A percentile compares a stretch with the other conserved stretches of the same genome.
These are phyloP conservation scores for Bruguiera parviflora DNA, from an alignment of 345 rosid species.

Conservation along the genomic window DNA sequence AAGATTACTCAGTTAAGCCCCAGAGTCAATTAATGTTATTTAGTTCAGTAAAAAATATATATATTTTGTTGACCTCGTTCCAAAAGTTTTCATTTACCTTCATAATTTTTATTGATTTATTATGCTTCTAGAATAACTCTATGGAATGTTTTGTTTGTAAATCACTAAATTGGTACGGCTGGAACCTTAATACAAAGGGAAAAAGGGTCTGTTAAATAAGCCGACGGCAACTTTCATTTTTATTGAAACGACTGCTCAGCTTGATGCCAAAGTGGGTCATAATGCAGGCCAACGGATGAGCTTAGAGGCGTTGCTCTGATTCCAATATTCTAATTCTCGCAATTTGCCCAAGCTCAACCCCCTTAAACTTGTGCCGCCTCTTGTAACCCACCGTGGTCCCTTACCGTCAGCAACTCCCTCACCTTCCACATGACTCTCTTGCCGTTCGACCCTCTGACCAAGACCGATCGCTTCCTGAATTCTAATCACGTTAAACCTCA, in stretches of 20 bases:
- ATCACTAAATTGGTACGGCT: no score
- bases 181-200: no score
- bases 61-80: neutral
- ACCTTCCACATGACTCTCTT: conserved; percentile 51
- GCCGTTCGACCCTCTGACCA: conserved; percentile 59
- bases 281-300: conserved; percentile 64
- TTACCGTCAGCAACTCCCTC: conserved; percentile 37
- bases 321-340: conserved; percentile 45
- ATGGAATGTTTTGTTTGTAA: no score
- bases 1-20: conserved; percentile 41
- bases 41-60: no score
- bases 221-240: no score
- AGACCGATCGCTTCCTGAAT: conserved; percentile 69
- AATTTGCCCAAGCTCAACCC: conserved; percentile 27
- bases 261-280: conserved; percentile 54
- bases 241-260: neutral
- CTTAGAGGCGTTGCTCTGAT: conserved; percentile 53
- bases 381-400: conserved; percentile 66
- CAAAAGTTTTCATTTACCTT: no score
- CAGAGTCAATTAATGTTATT: conserved; percentile 13
- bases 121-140: no score
- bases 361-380: conserved; percentile 52
- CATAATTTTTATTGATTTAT: no score
- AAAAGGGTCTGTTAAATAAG: no score
- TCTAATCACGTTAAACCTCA: conserved; percentile 54